A percentile compares a stretch with the other conserved stretches of the same genome.
Evolutionary conservation across 495 filamentous ascomycete species (phyloP).

Genomic region (Tuber microsphaerosporum): DNA sequence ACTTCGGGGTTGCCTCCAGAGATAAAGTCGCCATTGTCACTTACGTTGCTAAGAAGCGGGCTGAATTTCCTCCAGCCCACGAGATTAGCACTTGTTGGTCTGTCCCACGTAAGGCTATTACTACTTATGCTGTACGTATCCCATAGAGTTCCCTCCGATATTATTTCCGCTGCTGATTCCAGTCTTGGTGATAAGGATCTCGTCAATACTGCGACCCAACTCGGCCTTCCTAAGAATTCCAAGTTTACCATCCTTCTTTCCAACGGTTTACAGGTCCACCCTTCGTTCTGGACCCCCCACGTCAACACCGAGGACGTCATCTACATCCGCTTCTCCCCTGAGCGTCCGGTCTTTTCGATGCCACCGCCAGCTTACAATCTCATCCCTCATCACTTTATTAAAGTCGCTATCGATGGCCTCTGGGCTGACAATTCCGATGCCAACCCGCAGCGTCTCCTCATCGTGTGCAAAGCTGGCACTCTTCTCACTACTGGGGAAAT

Average conservation of each 20-base stretch:
- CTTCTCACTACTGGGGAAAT: neutral
- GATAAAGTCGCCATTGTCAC: neutral
- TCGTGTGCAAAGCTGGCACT: neutral
- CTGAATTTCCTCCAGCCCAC: neutral
- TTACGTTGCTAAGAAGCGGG: slow-evolving; percentile 1
- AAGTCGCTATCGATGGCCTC: neutral
- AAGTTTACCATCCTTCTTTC: slow-evolving; percentile 1
- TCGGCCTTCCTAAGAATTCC: neutral
- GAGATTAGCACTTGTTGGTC: neutral
- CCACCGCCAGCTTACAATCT: neutral
- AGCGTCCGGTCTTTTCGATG: neutral
- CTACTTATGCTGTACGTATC: neutral
- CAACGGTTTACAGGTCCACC: neutral
- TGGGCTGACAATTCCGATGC: neutral
- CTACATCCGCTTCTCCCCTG: neutral
- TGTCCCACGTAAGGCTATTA: neutral
- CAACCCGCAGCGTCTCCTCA: neutral
- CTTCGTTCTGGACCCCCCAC: neutral
- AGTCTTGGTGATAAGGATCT: neutral
- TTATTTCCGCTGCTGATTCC: neutral
- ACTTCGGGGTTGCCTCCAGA: neutral
- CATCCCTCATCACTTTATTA: neutral
- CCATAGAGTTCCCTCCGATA: neutral
- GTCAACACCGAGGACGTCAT: neutral
- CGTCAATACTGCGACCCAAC: neutral